Conservation (phyloP, 345 rosid genomes). For the Eucalyptus caleyi region DNA sequence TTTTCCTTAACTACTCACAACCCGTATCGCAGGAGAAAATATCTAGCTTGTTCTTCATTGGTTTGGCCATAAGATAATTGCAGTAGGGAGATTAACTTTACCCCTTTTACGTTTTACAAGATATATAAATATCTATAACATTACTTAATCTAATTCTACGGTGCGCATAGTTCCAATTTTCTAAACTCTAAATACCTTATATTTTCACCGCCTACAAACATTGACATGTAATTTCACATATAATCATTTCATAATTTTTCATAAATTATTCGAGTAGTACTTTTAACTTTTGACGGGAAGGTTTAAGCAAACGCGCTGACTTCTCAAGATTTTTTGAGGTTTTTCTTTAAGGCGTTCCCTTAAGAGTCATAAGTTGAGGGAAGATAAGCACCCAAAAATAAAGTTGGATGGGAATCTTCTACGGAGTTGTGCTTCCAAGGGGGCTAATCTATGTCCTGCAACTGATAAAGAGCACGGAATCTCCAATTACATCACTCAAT, state of each 20-base stretch:
- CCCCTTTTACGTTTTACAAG: neutral
- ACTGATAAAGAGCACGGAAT: neutral
- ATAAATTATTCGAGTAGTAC: too few species aligned
- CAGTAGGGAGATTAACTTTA: neutral
- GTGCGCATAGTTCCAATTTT: fast-evolving
- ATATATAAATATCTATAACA: too few species aligned
- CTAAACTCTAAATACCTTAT: neutral
- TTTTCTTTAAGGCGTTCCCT: too few species aligned
- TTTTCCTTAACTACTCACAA: too few species aligned
- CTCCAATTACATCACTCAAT: neutral
- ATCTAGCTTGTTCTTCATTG: neutral
- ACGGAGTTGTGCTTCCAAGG: neutral
- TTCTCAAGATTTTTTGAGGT: too few species aligned
- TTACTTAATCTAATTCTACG: neutral
- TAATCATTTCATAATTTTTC: too few species aligned
- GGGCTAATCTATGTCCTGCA: neutral
- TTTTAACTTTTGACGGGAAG: too few species aligned
- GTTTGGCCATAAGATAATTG: neutral
- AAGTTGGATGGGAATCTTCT: neutral
- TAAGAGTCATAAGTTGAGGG: neutral
- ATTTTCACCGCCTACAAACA: neutral
- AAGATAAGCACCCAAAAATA: neutral
- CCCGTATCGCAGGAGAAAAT: too few species aligned
- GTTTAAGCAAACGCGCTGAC: too few species aligned
- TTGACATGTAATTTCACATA: too few species aligned